Base-by-base conservation (phyloP, 2,329 filamentous ascomycete genomes). In the Coleophoma eucalyptorum region DNA sequence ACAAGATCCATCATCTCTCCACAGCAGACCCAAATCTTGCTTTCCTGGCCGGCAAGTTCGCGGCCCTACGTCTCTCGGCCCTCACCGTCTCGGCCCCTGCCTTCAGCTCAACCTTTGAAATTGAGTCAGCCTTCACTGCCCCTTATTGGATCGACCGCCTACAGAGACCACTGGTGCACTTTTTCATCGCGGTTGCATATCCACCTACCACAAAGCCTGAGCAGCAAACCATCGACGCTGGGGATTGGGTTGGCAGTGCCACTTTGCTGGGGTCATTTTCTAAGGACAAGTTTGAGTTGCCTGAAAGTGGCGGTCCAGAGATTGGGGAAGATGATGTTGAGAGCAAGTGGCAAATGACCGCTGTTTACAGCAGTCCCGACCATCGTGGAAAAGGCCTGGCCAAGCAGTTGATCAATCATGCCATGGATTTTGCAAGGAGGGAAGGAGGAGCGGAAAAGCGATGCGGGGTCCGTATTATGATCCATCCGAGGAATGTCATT, bases 171-270 rank as follows among this genome's bases (percentile, higher is more conserved):
- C 47, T 54, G 19, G 44, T 60, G n/a, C 56, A 67, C 18, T 59
- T 60, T 8, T 68, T 69, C 48, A 59, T 67, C 15, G 67, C 65
- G 18, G 59, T 60, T 15, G 55, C 60, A 1, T 58, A 60, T 21
- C 21, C 49, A 4, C 11, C 54, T n/a, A 35, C 18, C 16, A 55
- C 57, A 3, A 33, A 44, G 5, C 26, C 43, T 5, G 48, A 54
- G 15, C 26, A 50, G 11, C 56, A 61, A 48, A 59, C 60, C 35
- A 47, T 60, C 46, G 51, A 58, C 13, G 42, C 31, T n/a, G 54
- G 61, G 45, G 55, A 59, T 38, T 69, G 65, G 62, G 53, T 69
- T 12, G 65, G 60, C 7, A 66, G 65, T 42, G 56, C 65, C 7
- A 67, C 62, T 20, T 32, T 69, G 1, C 53, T 64, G 2, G 67